Percentiles rank a stretch among this genome's conserved stretches.
phyloP scores from a whole-genome alignment of 192 early-diverging fungal genomes.

The Coemansia sp. region DNA sequence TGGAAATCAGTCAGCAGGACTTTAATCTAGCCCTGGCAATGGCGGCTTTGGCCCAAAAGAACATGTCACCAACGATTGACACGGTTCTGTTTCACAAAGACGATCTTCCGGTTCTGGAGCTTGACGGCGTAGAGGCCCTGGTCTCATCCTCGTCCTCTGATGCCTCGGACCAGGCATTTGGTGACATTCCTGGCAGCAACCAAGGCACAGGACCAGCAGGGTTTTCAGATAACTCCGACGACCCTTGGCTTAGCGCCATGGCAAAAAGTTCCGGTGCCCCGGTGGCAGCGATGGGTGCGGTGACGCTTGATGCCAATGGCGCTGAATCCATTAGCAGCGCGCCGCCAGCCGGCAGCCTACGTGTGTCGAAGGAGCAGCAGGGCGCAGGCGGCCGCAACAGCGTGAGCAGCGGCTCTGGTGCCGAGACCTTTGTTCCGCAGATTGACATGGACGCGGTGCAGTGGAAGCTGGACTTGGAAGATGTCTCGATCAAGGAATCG shows the following conservation, averaged over 20 bases:
- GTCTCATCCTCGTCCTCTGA: background rate
- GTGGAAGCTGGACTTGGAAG: slow-evolving; percentile 57
- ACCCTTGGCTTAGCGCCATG: slow-evolving; percentile 58
- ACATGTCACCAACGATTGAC: slow-evolving; percentile 73
- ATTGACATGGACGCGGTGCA: slow-evolving; percentile 50
- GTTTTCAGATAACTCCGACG: slow-evolving; percentile 47
- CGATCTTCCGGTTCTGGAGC: slow-evolving; percentile 63
- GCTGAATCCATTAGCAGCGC: slow-evolving; percentile 14
- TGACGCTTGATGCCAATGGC: slow-evolving; percentile 17
- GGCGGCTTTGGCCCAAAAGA: slow-evolving; percentile 73
- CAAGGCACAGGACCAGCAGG: slow-evolving; percentile 15
- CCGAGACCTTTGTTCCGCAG: slow-evolving; percentile 21
- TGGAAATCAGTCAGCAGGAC: slow-evolving; percentile 56
- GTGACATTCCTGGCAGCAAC: slow-evolving; percentile 6
- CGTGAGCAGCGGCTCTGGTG: slow-evolving; percentile 1
- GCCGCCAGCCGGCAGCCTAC: slow-evolving; percentile 21
- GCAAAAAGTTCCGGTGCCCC: slow-evolving; percentile 13
- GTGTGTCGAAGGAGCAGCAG: slow-evolving; percentile 34
- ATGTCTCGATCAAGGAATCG: slow-evolving; percentile 52
- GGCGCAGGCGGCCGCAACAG: slow-evolving; percentile 10
- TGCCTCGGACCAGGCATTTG: background rate
- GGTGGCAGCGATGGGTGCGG: slow-evolving; percentile 23
- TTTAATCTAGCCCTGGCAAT: slow-evolving; percentile 73
- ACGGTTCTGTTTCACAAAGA: slow-evolving; percentile 65
- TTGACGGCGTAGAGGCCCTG: slow-evolving; percentile 61